Conservation (phyloP, 192 early-diverging fungal species). For the Coemansia sp. region DNA sequence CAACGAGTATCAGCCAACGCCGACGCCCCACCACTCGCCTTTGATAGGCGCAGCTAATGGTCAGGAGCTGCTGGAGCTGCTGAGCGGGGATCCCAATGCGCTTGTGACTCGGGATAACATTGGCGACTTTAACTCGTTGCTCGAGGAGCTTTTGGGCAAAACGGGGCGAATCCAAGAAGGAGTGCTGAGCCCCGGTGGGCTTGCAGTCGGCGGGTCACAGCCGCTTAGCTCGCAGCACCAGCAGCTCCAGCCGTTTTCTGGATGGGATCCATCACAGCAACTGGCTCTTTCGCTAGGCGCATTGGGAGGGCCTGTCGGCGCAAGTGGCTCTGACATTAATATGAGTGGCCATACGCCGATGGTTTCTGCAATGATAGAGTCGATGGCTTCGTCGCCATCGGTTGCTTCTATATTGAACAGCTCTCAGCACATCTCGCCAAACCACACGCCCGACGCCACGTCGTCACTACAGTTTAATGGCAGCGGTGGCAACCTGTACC, state of each 20-base stretch:
- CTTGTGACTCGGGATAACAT: conserved; percentile 39
- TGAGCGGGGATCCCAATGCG: conserved; percentile 38
- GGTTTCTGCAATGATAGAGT: conserved; percentile 13
- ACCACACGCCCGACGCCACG: conserved; percentile 24
- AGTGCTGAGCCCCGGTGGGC: not conserved
- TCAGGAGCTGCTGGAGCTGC: conserved; percentile 32
- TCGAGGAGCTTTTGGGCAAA: conserved; percentile 34
- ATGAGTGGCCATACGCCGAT: not conserved
- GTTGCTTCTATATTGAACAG: conserved; percentile 16
- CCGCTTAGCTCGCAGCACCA: conserved; percentile 8
- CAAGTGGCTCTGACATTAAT: conserved; percentile 10
- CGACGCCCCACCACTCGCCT: conserved; percentile 53
- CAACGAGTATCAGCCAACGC: conserved; percentile 46
- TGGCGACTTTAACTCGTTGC: conserved; percentile 28
- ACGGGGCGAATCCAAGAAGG: conserved; percentile 19
- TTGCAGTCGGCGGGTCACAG: conserved; percentile 7
- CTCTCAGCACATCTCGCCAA: conserved; percentile 25
- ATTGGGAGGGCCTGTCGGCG: not conserved
- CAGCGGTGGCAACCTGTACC: not conserved
- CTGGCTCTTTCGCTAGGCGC: not conserved
- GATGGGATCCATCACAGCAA: conserved; percentile 1
- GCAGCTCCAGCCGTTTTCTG: conserved; percentile 9
- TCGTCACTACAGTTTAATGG: conserved; percentile 8
- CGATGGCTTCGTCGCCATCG: conserved; percentile 35
- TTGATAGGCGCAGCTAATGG: conserved; percentile 20